A percentile compares a stretch with the other conserved stretches of the same genome.
phyloP scores from a whole-genome alignment of 345 rosid species.

The Lepidium sativum region DNA sequence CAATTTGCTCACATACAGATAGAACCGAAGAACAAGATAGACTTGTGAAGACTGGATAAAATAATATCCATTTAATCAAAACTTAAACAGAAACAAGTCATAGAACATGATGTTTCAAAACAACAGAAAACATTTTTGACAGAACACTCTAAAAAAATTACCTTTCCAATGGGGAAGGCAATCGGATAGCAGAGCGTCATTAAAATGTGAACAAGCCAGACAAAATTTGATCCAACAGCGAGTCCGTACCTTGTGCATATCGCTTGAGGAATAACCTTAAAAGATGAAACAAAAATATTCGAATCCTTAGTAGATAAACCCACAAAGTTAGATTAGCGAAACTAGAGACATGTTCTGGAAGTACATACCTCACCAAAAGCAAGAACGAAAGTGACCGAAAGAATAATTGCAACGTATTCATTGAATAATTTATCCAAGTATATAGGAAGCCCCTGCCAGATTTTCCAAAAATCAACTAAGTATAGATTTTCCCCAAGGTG shows the following conservation, averaged over 20 bases:
- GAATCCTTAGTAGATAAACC: not conserved
- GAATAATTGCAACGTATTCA: constrained; percentile 78
- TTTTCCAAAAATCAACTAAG: not conserved
- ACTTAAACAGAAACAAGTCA: not conserved
- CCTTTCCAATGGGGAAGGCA: constrained; percentile 92
- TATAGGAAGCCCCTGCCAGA: constrained; percentile 82
- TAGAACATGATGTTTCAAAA: not conserved
- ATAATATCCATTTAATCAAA: not conserved
- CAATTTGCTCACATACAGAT: not conserved
- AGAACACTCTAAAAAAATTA: constrained; percentile 6
- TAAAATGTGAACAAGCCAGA: constrained; percentile 74
- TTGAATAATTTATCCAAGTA: constrained; percentile 90
- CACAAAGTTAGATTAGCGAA: not conserved
- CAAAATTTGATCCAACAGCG: constrained; percentile 85
- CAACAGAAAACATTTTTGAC: not conserved
- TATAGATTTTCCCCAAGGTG: not conserved
- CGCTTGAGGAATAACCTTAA: constrained; percentile 95
- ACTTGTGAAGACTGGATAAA: no score
- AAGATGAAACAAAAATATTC: not conserved
- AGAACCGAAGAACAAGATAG: not conserved
- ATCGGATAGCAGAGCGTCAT: constrained; percentile 83
- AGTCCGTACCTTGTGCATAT: constrained; percentile 91
- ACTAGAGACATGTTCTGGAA: not conserved
- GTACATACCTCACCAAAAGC: constrained; percentile 80
- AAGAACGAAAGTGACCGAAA: constrained; percentile 89